Evolutionary conservation across 208 protist genomes (phyloP).

Genomic region (Plasmodiophora brassicae): DNA sequence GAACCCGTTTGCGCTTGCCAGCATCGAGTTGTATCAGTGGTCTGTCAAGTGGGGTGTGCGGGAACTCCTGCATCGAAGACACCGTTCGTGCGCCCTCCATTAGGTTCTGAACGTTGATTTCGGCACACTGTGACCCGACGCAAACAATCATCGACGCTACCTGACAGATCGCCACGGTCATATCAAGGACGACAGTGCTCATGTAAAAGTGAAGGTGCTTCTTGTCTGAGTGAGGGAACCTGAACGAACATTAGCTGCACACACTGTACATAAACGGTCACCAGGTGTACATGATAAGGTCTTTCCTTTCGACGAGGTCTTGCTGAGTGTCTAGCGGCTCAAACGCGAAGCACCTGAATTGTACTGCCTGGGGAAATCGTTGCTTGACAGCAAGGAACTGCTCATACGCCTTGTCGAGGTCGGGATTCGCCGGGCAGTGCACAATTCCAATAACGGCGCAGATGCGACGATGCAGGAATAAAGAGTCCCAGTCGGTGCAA

Average conservation of each 20-base stretch:
- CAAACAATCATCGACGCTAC: no score
- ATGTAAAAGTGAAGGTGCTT: constrained; percentile 27
- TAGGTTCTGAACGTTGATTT: neutral
- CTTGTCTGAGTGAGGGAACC: neutral
- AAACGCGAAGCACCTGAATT: neutral
- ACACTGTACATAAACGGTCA: neutral
- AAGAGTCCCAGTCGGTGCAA: no score
- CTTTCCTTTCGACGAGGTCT: constrained; percentile 2
- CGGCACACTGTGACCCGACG: no score
- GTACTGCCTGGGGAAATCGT: neutral
- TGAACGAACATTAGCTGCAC: neutral
- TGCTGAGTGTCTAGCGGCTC: constrained; percentile 14
- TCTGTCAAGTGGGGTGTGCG: neutral
- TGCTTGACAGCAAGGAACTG: neutral
- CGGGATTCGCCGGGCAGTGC: constrained; percentile 14
- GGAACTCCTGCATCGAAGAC: neutral
- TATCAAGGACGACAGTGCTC: neutral
- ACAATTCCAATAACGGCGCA: neutral
- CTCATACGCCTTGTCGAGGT: neutral
- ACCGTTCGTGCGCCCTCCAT: neutral
- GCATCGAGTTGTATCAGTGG: neutral
- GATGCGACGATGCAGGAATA: neutral
- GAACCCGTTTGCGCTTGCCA: neutral
- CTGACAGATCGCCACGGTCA: no score
- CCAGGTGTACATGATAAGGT: neutral